A percentile compares a stretch with the other conserved stretches of the same genome.
These are phyloP conservation scores for Paramarasmius palmivorus DNA, from an alignment of 1,284 basidiomycete species.

Conservation along the genomic window DNA sequence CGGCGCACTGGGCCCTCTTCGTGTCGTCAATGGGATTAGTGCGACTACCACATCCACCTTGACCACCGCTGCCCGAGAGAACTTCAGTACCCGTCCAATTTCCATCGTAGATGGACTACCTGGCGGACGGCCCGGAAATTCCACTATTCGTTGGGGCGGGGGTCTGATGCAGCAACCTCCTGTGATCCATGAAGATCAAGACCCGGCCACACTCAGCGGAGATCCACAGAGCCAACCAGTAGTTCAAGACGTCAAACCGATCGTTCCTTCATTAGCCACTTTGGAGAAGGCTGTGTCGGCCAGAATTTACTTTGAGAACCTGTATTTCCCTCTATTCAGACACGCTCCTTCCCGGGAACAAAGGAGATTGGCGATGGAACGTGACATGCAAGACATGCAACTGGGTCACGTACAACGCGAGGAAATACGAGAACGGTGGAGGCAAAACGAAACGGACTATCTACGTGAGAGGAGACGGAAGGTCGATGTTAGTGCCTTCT, in stretches of 20 bases:
- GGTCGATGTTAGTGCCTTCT: conserved; percentile 85
- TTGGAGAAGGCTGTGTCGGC: conserved; percentile 92
- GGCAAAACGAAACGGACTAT: conserved; percentile 86
- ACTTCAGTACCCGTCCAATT: conserved; percentile 46
- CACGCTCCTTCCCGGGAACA: conserved; percentile 85
- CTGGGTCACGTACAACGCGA: conserved; percentile 74
- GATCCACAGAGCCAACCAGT: conserved; percentile 25
- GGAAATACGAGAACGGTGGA: conserved; percentile 74
- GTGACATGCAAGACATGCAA: conserved; percentile 77
- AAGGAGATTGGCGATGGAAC: conserved; percentile 82
- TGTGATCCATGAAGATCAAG: conserved; percentile 56
- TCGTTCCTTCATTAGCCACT: conserved; percentile 85
- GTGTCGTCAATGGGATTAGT: conserved; percentile 83
- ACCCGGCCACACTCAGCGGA: conserved; percentile 24
- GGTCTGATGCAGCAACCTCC: conserved; percentile 58
- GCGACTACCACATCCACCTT: conserved; percentile 60
- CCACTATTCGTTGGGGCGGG: conserved; percentile 59
- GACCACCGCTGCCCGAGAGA: conserved; percentile 71
- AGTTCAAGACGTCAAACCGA: conserved; percentile 46
- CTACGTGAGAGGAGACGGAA: conserved; percentile 82
- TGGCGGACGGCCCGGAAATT: conserved; percentile 57
- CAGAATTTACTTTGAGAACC: conserved; percentile 95
- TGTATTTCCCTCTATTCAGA: conserved; percentile 90
- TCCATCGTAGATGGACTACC: conserved; percentile 51
- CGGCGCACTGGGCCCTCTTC: conserved; percentile 53